phyloP scores from a whole-genome alignment of 1,284 basidiomycete species.

The Leccinum pachyderme region DNA sequence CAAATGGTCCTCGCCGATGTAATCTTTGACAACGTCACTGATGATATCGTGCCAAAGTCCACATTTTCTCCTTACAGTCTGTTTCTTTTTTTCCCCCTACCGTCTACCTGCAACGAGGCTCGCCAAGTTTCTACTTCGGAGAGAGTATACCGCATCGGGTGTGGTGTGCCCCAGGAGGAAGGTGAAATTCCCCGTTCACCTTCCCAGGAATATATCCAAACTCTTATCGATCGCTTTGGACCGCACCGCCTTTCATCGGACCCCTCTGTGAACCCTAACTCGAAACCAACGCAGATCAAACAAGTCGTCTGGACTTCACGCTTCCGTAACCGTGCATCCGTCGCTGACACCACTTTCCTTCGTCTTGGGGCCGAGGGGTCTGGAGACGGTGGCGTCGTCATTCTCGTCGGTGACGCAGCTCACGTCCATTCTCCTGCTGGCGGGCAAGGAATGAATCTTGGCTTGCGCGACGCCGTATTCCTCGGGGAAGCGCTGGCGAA shows the following conservation, averaged over 20 bases:
- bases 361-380: not conserved
- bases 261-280: not conserved
- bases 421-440: constrained; percentile 45
- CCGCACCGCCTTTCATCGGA: constrained; percentile 14
- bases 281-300: not conserved
- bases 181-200: constrained; percentile 31
- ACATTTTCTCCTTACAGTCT: constrained; percentile 22
- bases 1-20: constrained; percentile 22
- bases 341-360: constrained; percentile 29
- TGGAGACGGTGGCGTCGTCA: not conserved
- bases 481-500: constrained; percentile 28
- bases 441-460: constrained; percentile 50
- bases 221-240: constrained; percentile 28
- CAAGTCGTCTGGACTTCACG: constrained; percentile 36
- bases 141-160: constrained; percentile 35
- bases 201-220: constrained; percentile 37
- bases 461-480: constrained; percentile 41
- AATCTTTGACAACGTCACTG: not conserved
- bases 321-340: constrained; percentile 37
- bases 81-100: constrained; percentile 14
- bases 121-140: constrained; percentile 10
- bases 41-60: not conserved
- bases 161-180: constrained; percentile 31
- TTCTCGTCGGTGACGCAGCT: constrained; percentile 44
- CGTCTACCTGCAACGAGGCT: constrained; percentile 29